Evolutionary conservation across 306 rosid species (phyloP), one percentile per base, ranked within the genome.

Genomic region (Prunus mira): DNA sequence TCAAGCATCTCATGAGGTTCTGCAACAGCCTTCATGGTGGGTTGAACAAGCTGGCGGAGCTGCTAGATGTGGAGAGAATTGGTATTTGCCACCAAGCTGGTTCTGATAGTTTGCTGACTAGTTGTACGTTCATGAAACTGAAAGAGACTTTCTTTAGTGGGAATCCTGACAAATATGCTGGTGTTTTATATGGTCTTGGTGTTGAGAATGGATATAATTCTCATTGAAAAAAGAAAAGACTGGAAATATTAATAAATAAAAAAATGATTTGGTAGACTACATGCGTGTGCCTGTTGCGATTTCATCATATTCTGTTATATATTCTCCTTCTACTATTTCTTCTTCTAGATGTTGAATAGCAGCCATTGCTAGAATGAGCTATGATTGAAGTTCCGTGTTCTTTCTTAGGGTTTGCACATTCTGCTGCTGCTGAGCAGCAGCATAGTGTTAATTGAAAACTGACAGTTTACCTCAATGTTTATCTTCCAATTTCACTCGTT

Each of bases 1-100:
- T 86, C 66, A 86, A 86, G 72, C 80, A 80, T 71, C 34, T 86
- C 65, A 80, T 86, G 80, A 80, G 49, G 63, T 78, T 70, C 55
- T 80, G 83, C 57, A 56, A 68, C 71, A 63, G 70, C 61, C 79
- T 82, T 46, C 73, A 80, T 9, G 89, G 89, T 46, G 89, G 89
- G 12, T 56, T 86, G 83, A 78, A 75, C 80, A 86, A 55, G 46
- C 63, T 86, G 22, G 87, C 85, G 0, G 80, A 75, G 61, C 72
- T 51, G 15, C 75, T 86, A 47, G 79, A 73, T 28, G 87, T 83
- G 67, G 60, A 78, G 72, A 83, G 89, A 72, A 34, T 86, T 14
- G 89, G 89, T 11, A 71, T 45, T 6, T 58, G 74, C 69, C 89
- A 85, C 76, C 89, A 79, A 82, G 89, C 89, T 68, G 89, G 89